Conservation (phyloP, 176 grass and related monocot genomes). For the Poa annua region DNA sequence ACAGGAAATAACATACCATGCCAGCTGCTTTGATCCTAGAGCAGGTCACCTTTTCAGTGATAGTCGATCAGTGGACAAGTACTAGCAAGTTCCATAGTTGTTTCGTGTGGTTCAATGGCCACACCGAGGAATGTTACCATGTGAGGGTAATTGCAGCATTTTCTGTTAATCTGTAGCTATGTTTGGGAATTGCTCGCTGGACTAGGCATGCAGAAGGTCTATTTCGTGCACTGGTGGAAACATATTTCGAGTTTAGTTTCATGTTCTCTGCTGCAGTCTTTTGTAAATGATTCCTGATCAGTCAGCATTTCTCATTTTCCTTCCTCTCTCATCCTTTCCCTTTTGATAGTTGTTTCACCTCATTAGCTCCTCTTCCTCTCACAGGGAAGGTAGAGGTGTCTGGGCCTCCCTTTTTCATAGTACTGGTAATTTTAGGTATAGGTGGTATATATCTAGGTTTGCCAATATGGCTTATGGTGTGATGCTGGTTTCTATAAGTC, state of each 20-base stretch:
- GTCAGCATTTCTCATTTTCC: too few species aligned
- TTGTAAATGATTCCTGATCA: too few species aligned
- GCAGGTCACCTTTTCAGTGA: constrained; percentile 4
- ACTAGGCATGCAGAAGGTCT: neutral
- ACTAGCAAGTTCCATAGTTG: neutral
- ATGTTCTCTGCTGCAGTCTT: too few species aligned
- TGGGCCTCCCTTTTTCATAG: too few species aligned
- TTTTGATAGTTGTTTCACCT: too few species aligned
- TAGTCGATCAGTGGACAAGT: constrained; percentile 18
- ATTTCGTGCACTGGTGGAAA: neutral
- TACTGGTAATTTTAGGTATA: neutral
- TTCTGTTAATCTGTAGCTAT: neutral
- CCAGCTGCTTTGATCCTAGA: constrained; percentile 31
- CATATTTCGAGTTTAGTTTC: neutral
- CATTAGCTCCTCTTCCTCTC: too few species aligned
- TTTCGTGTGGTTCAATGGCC: constrained; percentile 26
- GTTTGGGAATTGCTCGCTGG: neutral
- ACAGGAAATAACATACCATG: constrained; percentile 41
- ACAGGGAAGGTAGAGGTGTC: too few species aligned
- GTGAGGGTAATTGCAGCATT: neutral
- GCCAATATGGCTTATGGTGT: neutral
- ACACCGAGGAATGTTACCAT: constrained; percentile 17
- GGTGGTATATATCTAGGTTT: neutral
- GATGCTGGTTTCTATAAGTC: neutral
- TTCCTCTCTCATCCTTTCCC: too few species aligned